Conservation (phyloP, 2,329 filamentous ascomycete species). For the Phialophora chinensis region DNA sequence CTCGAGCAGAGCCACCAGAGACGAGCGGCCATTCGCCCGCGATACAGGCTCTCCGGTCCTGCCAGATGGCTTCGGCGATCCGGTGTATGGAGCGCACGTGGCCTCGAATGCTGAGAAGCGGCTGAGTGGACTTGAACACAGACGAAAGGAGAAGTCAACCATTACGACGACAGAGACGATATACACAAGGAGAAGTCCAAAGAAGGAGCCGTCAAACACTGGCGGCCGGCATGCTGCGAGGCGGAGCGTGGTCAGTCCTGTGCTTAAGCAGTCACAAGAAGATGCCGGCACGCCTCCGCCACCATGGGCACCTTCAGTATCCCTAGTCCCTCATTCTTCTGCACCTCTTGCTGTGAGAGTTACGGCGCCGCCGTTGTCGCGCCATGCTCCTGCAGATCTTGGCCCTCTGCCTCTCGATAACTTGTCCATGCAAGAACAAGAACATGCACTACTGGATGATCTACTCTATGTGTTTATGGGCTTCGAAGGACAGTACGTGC, state of each 20-base stretch:
- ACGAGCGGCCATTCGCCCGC: slow-evolving; percentile 34
- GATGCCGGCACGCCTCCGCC: slow-evolving; percentile 45
- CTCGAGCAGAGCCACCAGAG: slow-evolving; percentile 36
- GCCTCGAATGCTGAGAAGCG: slow-evolving; percentile 36
- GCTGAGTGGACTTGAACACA: slow-evolving; percentile 31
- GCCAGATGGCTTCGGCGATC: slow-evolving; percentile 28
- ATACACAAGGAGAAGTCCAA: slow-evolving; percentile 60
- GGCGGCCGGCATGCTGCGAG: slow-evolving; percentile 14
- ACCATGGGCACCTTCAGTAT: slow-evolving; percentile 80
- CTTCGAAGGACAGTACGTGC: slow-evolving; percentile 96
- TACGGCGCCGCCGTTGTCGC: slow-evolving; percentile 66
- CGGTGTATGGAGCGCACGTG: slow-evolving; percentile 35
- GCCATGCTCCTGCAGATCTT: slow-evolving; percentile 70
- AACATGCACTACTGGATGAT: slow-evolving; percentile 86
- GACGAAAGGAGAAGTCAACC: slow-evolving; percentile 45
- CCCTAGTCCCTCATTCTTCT: slow-evolving; percentile 70
- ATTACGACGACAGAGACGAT: slow-evolving; percentile 48
- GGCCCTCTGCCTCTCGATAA: slow-evolving; percentile 72
- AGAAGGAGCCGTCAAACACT: slow-evolving; percentile 47
- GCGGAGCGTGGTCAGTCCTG: slow-evolving; percentile 26
- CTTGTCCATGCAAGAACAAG: slow-evolving; percentile 79
- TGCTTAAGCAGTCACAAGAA: slow-evolving; percentile 38
- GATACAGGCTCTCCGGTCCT: slow-evolving; percentile 36
- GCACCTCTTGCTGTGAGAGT: slow-evolving; percentile 75
- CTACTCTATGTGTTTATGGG: slow-evolving; percentile 96